Evolutionary conservation across 2,329 filamentous ascomycete species (phyloP).

Genomic region (Cyclaneusma minus): DNA sequence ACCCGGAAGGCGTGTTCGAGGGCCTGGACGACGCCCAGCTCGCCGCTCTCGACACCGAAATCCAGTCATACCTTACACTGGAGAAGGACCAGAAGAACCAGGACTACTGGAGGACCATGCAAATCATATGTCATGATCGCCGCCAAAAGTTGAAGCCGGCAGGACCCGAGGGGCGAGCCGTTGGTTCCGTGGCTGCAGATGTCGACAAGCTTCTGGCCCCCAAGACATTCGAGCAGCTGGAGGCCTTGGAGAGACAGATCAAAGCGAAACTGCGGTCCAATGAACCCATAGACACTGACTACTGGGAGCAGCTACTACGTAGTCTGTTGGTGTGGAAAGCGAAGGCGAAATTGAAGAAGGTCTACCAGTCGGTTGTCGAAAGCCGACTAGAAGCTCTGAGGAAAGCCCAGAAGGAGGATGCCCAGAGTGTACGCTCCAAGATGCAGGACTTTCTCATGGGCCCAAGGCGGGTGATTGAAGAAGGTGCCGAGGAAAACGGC

Average conservation of each 20-base stretch:
- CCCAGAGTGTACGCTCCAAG: slow-evolving; percentile 35
- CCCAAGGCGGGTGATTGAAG: slow-evolving; percentile 14
- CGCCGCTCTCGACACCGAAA: slow-evolving; percentile 65
- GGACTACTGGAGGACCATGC: slow-evolving; percentile 88
- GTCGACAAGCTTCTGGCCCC: slow-evolving; percentile 76
- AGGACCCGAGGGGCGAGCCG: slow-evolving; percentile 50
- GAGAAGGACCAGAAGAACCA: slow-evolving; percentile 65
- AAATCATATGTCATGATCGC: slow-evolving; percentile 66
- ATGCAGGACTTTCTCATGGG: slow-evolving; percentile 31
- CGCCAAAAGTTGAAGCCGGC: slow-evolving; percentile 46
- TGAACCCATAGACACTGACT: slow-evolving; percentile 89
- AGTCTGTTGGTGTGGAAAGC: slow-evolving; percentile 85
- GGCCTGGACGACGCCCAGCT: slow-evolving; percentile 52
- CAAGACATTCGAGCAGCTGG: slow-evolving; percentile 77
- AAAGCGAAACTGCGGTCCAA: slow-evolving; percentile 71
- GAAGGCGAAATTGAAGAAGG: slow-evolving; percentile 63
- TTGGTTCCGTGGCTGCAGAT: slow-evolving; percentile 71
- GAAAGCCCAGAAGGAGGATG: slow-evolving; percentile 53
- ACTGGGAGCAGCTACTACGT: slow-evolving; percentile 86
- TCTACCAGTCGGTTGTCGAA: slow-evolving; percentile 62
- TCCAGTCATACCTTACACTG: slow-evolving; percentile 62
- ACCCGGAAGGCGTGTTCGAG: slow-evolving; percentile 70
- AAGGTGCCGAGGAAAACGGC: slow-evolving; percentile 8
- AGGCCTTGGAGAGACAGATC: slow-evolving; percentile 75
- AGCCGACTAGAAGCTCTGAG: slow-evolving; percentile 51